These are phyloP conservation scores for Myxozyma neglecta DNA, from an alignment of 805 yeast genomes.

Conservation along the genomic window DNA sequence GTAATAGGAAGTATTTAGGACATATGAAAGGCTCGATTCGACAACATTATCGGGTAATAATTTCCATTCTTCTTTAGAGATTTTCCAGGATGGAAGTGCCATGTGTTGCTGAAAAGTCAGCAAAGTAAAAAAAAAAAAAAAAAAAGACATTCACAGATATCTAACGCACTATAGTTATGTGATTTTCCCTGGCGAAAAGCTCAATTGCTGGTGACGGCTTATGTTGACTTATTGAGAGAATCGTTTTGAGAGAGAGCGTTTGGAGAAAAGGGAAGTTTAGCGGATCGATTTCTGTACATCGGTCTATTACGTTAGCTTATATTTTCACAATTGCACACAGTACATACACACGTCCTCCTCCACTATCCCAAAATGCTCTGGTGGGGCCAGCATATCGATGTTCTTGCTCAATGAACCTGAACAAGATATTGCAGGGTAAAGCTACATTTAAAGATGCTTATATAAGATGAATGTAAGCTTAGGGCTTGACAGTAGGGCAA, in stretches of 20 bases:
- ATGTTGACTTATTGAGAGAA: conserved; percentile 80
- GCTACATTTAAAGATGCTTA: no score
- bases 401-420: neutral
- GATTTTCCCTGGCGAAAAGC: conserved; percentile 55
- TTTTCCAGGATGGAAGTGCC: conserved; percentile 29
- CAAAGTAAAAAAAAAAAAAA: neutral
- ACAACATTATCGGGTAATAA: conserved; percentile 65
- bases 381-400: conserved; percentile 70
- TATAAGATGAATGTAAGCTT: neutral
- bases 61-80: conserved; percentile 63
- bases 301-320: conserved; percentile 41
- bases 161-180: conserved; percentile 37
- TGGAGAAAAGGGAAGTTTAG: conserved; percentile 75
- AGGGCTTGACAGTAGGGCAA: neutral
- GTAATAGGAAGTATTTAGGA: conserved; percentile 61
- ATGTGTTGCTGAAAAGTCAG: conserved; percentile 17
- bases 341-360: conserved; percentile 70
- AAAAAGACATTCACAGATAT: neutral
- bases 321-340: neutral
- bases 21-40: conserved; percentile 61
- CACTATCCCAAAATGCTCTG: conserved; percentile 87
- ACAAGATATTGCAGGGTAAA: neutral
- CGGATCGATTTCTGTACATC: conserved; percentile 77
- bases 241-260: conserved; percentile 65
- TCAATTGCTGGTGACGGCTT: conserved; percentile 73